Evolutionary conservation across 169 alveolate species (phyloP).

Genomic region (Plasmodium yoelii): DNA sequence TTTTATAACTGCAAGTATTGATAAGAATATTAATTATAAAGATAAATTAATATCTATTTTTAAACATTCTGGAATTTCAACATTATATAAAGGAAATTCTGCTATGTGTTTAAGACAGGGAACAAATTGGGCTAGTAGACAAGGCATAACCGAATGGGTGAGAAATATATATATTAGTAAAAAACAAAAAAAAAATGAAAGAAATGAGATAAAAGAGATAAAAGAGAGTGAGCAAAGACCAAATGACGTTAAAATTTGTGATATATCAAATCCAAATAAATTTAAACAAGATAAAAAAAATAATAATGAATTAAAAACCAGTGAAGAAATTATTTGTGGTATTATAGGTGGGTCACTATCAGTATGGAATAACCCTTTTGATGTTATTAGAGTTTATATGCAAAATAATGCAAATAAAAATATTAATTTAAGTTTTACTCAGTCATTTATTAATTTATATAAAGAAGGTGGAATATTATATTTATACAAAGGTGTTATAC

Average conservation of each 20-base stretch:
- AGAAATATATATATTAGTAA: slow-evolving; percentile 44
- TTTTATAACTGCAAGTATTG: slow-evolving; percentile 84
- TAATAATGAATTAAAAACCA: slow-evolving; percentile 1
- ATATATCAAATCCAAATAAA: background rate
- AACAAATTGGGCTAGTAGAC: slow-evolving; percentile 89
- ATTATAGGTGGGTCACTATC: slow-evolving; percentile 84
- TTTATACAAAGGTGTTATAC: slow-evolving; percentile 82
- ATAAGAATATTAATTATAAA: slow-evolving; percentile 75
- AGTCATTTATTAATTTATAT: slow-evolving; percentile 50
- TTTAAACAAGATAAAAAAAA: background rate
- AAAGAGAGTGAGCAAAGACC: background rate
- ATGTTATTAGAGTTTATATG: slow-evolving; percentile 86
- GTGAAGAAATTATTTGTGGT: slow-evolving; percentile 77
- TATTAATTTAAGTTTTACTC: slow-evolving; percentile 48
- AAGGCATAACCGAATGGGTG: slow-evolving; percentile 84
- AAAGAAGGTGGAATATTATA: slow-evolving; percentile 78
- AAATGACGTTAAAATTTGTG: background rate
- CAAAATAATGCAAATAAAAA: slow-evolving; percentile 85
- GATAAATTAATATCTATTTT: slow-evolving; percentile 35
- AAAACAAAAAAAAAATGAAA: slow-evolving; percentile 11
- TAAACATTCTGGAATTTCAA: slow-evolving; percentile 77
- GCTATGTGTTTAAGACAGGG: slow-evolving; percentile 87
- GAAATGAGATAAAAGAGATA: background rate
- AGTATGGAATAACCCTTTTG: slow-evolving; percentile 88
- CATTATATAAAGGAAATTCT: slow-evolving; percentile 83